Evolutionary conservation across 1,139 yeast species (phyloP), one percentile per base, ranked within the genome.

Genomic region (Zygosaccharomyces sapae): DNA sequence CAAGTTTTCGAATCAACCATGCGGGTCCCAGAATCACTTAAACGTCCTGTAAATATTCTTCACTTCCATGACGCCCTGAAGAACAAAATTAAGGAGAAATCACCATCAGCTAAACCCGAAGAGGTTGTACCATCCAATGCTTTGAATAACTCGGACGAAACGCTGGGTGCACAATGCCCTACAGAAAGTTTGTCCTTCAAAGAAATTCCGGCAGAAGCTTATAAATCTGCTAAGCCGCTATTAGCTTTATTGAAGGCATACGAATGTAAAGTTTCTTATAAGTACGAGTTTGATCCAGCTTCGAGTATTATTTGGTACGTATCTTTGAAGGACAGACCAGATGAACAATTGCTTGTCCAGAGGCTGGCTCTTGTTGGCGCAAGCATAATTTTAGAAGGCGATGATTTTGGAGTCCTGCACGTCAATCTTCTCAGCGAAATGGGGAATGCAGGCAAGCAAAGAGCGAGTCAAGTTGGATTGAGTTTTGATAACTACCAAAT

Each of bases 201-300:
- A 30, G 48, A 52, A 10, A 12, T 55, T 12, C 58, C 61, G 1
- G 35, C 43, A 10, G 55, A 52, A n/a, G 42, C 55, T 3, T 45
- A 43, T 24, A 38, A 36, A 8, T 39, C 47, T 8, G 31, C 51
- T 2, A 51, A 45, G 22, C 61, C 62, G 10, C 37, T 54, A 33
- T 36, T 55, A 22, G 52, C 46, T n/a, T 27, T 58, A 8, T 37
- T 55, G 16, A 52, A 49, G 34, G 52, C 55, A 8, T 57, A 56
- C 29, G 27, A 37, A 5, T 43, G 43, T 13, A 56, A 54, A 37
- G 37, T 24, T 5, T 58, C 56, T 39, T 56, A 48, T 33, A 50
- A 50, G 25, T 56, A 52, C 47, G 43, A 33, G 19, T 44, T 45
- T 20, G 45, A 47, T 30, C 40, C 52, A 9, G 9, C 33, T 22